Base-by-base conservation (phyloP, 352 stramenopile species). In the Hyaloperonospora arabidopsidis region DNA sequence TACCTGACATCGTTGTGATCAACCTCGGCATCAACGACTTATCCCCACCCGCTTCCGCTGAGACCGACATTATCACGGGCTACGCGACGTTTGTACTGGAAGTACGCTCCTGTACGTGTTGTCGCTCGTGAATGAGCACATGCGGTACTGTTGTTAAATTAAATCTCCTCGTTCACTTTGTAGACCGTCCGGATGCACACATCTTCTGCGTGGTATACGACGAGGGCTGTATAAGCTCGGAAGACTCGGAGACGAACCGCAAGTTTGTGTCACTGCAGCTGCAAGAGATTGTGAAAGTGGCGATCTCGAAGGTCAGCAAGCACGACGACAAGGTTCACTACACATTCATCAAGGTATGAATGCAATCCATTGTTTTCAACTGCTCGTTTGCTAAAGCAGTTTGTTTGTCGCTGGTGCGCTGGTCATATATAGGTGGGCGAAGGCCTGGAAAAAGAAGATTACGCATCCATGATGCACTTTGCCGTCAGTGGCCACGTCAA, bases 141-240 rank as follows among this genome's bases (percentile, higher is more conserved):
- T 28, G 25, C 36, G 25, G n/a, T 15, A 29, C 15, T 2, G 38
- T 39, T 1, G 18, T 10, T 56, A 12, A 48, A 38, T 11, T 5
- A 11, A 41, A 14, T 47, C 19, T 45, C 12, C 29, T n/a, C 17
- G 10, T 29, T 40, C 4, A 13, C 3, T 11, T 49, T 40, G 29
- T 36, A 92, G 84, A 89, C 40, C 81, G 84, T 3, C 84, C 84
- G 2, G 61, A 86, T 19, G 84, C 84, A 11, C 77, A 93, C 34
- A 93, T 93, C 39, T 90, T 90, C 51, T 93, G 81, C 44, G 73
- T 90, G n/a, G 84, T 89, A 10, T 93, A 84, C 45, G 79, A 93
- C 39, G 78, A 93, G 54, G 74, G 73, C 52, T 91, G 80, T 52
- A 85, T 89, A 39, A 93, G 78, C 50, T 82, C 72, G 8, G 80